These are phyloP conservation scores for Penicillium cataractarum DNA, from an alignment of 495 filamentous ascomycete genomes.

Conservation along the genomic window DNA sequence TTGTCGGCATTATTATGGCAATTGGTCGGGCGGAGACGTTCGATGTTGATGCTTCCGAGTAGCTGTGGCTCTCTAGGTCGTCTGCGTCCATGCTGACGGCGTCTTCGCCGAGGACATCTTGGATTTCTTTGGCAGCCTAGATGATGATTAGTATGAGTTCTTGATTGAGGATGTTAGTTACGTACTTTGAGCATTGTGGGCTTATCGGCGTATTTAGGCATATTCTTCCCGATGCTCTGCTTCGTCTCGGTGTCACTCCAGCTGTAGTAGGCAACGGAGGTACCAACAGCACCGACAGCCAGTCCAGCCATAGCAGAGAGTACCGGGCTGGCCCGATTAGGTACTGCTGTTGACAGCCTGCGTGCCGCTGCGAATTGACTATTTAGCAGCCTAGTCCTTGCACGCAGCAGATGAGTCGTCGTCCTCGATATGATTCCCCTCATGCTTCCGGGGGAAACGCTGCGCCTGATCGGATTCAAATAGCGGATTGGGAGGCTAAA, in stretches of 20 bases:
- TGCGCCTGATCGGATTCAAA: neutral
- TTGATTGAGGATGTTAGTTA: neutral
- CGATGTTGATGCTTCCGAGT: constrained; percentile 84
- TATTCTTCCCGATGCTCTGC: neutral
- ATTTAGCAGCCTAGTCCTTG: neutral
- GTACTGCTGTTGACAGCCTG: neutral
- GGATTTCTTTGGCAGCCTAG: constrained; percentile 16
- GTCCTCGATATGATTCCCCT: neutral
- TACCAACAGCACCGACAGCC: constrained; percentile 9
- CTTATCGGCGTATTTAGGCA: neutral
- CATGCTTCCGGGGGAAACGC: neutral
- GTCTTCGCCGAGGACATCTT: constrained; percentile 18
- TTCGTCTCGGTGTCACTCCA: neutral
- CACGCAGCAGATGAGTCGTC: neutral
- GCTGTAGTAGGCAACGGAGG: neutral
- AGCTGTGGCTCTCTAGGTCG: constrained; percentile 78
- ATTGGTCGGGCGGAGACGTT: constrained; percentile 77
- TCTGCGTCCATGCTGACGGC: constrained; percentile 62
- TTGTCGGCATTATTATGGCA: constrained; percentile 78
- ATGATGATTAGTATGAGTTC: neutral
- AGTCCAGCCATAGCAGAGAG: neutral
- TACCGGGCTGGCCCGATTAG: neutral
- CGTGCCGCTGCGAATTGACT: neutral
- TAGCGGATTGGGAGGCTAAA: too few relatives aligned
- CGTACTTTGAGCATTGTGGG: neutral